Evolutionary conservation across 73 alveolate species (phyloP).

Genomic region (Paramecium octaurelia): DNA sequence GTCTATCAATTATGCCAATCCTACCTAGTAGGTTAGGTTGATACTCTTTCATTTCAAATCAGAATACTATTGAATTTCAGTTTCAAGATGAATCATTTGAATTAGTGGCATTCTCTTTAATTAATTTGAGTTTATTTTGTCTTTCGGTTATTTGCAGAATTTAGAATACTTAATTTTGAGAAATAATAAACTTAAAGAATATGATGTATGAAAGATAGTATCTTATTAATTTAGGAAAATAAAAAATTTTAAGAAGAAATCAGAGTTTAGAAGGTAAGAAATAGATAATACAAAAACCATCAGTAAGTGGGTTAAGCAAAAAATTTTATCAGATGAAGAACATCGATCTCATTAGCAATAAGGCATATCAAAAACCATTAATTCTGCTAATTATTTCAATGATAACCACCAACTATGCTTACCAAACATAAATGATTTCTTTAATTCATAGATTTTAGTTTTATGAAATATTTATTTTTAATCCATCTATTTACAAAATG

Average conservation of each 20-base stretch:
- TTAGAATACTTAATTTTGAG: no score
- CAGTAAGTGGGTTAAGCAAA: not conserved
- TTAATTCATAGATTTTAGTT: no score
- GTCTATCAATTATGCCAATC: not conserved
- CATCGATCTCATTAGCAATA: no score
- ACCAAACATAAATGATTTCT: constrained; percentile 2
- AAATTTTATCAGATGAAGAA: not conserved
- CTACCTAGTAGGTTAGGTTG: not conserved
- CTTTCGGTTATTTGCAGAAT: no score
- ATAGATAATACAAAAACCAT: not conserved
- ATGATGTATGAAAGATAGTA: not conserved
- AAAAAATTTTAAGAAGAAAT: not conserved
- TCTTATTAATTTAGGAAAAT: constrained; percentile 20
- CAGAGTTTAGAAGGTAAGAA: constrained; percentile 12
- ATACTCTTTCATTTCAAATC: not conserved
- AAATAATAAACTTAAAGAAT: no score
- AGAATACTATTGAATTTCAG: no score
- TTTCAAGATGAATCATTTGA: no score
- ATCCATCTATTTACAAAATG: no score
- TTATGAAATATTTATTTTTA: no score
- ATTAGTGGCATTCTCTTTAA: no score
- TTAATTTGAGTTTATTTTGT: no score
- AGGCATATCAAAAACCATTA: not conserved
- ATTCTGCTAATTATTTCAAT: not conserved
- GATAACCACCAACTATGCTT: not conserved